Conservation (phyloP, 345 rosid species). For the Pseudoturritis turrita region DNA sequence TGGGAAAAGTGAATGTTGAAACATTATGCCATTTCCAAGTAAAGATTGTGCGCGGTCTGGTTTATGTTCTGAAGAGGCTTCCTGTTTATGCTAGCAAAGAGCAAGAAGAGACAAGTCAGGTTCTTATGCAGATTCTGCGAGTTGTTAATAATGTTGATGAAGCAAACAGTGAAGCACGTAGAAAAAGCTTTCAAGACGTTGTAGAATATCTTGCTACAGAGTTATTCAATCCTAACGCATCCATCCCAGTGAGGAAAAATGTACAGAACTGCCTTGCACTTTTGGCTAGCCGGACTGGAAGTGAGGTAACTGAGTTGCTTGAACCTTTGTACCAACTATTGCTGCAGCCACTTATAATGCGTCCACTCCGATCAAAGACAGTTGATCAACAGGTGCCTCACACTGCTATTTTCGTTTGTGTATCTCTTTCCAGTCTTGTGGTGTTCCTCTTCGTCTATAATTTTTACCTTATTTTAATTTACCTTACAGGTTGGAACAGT, state of each 20-base stretch:
- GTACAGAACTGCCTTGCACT: constrained; percentile 95
- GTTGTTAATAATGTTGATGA: constrained; percentile 97
- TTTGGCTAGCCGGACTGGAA: constrained; percentile 97
- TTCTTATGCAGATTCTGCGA: constrained; percentile 94
- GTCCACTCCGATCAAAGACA: constrained; percentile 87
- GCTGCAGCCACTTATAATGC: constrained; percentile 87
- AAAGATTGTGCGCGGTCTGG: constrained; percentile 76
- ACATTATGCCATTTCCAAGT: constrained; percentile 87
- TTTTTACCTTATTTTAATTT: constrained; percentile 23
- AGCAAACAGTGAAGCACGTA: constrained; percentile 89
- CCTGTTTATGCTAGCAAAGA: constrained; percentile 92
- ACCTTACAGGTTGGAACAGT: constrained; percentile 83
- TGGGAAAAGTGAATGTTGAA: constrained; percentile 98
- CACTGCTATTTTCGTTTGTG: constrained; percentile 7
- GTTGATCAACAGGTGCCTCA: constrained; percentile 91
- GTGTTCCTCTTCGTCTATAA: constrained; percentile 11
- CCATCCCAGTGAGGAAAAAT: constrained; percentile 83
- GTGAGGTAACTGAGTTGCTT: constrained; percentile 96
- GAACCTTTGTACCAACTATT: constrained; percentile 81
- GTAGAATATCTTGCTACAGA: constrained; percentile 93
- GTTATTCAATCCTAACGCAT: constrained; percentile 83
- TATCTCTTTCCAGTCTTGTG: constrained; percentile 8
- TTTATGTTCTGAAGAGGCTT: constrained; percentile 87
- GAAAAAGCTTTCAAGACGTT: constrained; percentile 90
- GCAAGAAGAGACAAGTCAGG: constrained; percentile 98